Evolutionary conservation across 2,329 filamentous ascomycete genomes (phyloP).

Genomic region (Monilinia polystroma): DNA sequence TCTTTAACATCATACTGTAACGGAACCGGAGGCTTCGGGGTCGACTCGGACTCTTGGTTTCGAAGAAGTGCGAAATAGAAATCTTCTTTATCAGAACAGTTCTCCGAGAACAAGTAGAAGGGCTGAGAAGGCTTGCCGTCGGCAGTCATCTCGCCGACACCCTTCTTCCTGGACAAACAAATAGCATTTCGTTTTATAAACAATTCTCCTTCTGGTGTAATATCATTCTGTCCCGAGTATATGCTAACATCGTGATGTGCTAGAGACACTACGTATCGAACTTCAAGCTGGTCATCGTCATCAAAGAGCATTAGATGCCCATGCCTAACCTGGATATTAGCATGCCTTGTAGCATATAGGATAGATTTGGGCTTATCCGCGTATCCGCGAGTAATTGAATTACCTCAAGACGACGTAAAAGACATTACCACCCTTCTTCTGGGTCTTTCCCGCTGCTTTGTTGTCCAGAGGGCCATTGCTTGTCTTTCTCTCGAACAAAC

Average conservation of each 20-base stretch:
- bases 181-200: conserved; percentile 95
- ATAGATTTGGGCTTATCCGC: neutral
- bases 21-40: conserved; percentile 62
- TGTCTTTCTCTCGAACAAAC: conserved; percentile 83
- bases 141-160: conserved; percentile 53
- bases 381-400: conserved; percentile 8
- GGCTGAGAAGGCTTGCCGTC: conserved; percentile 67
- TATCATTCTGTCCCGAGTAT: conserved; percentile 70
- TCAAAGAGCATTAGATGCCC: conserved; percentile 98
- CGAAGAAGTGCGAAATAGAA: conserved; percentile 92
- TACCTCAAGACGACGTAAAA: conserved; percentile 91
- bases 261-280: conserved; percentile 91
- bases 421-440: conserved; percentile 73
- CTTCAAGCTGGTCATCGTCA: conserved; percentile 90
- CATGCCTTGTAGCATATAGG: neutral
- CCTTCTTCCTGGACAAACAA: conserved; percentile 66
- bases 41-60: conserved; percentile 72
- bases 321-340: conserved; percentile 55
- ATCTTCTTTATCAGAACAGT: conserved; percentile 94
- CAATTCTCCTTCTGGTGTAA: conserved; percentile 84
- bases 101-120: conserved; percentile 93
- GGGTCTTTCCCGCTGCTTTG: conserved; percentile 38
- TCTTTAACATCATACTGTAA: conserved; percentile 79
- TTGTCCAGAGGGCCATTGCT: conserved; percentile 39
- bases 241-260: conserved; percentile 83